Conservation (phyloP, 148 eudicot genomes). For the Selenicereus undatus region DNA sequence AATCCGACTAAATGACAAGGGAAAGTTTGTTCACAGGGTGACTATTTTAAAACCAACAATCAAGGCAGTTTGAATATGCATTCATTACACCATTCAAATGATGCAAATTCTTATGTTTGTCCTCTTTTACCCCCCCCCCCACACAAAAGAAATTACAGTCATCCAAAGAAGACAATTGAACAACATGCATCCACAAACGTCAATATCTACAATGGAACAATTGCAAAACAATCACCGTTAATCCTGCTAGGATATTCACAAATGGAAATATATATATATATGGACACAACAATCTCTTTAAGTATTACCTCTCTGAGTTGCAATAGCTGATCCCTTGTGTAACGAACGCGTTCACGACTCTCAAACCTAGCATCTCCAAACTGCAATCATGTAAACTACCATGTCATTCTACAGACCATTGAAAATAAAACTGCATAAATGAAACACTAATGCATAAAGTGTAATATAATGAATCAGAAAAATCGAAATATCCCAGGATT, state of each 20-base stretch:
- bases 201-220: not conserved
- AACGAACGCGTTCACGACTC: constrained; percentile 68
- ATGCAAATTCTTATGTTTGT: not conserved
- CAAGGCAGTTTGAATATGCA: not conserved
- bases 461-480: not conserved
- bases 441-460: not conserved
- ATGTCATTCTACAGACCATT: not conserved
- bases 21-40: not conserved
- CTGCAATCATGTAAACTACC: constrained; percentile 28
- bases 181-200: not conserved
- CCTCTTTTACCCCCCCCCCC: not conserved
- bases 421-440: not conserved
- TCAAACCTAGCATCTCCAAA: constrained; percentile 82
- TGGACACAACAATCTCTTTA: not conserved
- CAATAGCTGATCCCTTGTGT: constrained; percentile 68
- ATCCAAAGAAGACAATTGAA: not conserved
- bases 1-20: not conserved
- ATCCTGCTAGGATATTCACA: not conserved
- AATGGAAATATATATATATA: not conserved
- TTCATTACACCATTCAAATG: not conserved
- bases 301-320: constrained; percentile 77
- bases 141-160: not conserved
- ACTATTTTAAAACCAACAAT: not conserved
- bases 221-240: not conserved
- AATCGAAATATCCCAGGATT: not conserved